Percentiles rank a stretch among this genome's conserved stretches.
Evolutionary conservation across 2,329 filamentous ascomycete species (phyloP).

Genomic region (Fusarium sororula): DNA sequence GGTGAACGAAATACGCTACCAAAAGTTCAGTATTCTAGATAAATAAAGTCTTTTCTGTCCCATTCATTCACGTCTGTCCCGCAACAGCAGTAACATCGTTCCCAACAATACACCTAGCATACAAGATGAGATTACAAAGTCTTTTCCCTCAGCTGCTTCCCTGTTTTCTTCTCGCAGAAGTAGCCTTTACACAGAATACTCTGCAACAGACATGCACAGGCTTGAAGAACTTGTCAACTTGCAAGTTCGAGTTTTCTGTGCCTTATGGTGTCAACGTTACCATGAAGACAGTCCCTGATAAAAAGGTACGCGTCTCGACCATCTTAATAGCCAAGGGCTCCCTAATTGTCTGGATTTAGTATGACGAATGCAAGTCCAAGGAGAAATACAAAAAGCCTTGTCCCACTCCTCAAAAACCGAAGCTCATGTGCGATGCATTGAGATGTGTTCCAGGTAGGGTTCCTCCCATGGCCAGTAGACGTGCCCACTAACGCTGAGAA

Average conservation of each 20-base stretch:
- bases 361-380: background rate
- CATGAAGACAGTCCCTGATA: background rate
- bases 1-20: background rate
- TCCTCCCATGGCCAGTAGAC: rapidly evolving
- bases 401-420: background rate
- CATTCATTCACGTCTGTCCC: rapidly evolving
- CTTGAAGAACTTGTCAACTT: background rate
- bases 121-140: background rate
- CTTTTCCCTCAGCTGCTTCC: rapidly evolving
- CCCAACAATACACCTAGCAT: background rate
- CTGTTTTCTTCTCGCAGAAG: background rate
- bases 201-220: background rate
- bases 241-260: background rate
- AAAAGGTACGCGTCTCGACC: rapidly evolving
- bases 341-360: background rate
- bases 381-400: background rate
- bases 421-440: background rate
- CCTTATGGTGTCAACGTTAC: background rate
- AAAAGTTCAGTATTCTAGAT: rapidly evolving
- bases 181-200: background rate
- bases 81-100: rapidly evolving
- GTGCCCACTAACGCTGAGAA: rapidly evolving
- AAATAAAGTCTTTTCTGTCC: rapidly evolving
- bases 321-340: rapidly evolving
- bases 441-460: background rate